A percentile compares a stretch with the other conserved stretches of the same genome.
These are phyloP conservation scores for Allium sativum DNA, from an alignment of 106 monocot genomes.

Conservation along the genomic window DNA sequence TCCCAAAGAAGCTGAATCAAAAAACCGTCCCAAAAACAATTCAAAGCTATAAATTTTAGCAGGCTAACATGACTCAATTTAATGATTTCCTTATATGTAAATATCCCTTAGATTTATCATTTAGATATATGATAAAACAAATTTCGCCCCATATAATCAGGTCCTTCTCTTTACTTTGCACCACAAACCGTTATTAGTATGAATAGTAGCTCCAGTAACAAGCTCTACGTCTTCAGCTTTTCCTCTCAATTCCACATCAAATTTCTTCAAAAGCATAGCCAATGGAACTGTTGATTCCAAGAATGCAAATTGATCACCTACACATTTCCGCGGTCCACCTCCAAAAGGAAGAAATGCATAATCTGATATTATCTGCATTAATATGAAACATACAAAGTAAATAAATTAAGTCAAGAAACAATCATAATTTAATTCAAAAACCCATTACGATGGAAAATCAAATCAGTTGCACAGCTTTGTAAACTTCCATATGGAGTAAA, in stretches of 20 bases:
- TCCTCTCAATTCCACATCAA: conserved; percentile 67
- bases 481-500: too few relatives aligned
- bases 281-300: conserved; percentile 77
- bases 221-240: conserved; percentile 71
- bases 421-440: background rate
- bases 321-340: conserved; percentile 81
- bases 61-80: too few relatives aligned
- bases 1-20: too few relatives aligned
- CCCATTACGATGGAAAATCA: background rate
- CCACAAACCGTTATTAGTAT: conserved; percentile 86
- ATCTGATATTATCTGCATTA: conserved; percentile 56
- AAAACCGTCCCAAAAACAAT: too few relatives aligned
- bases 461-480: too few relatives aligned
- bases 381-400: background rate
- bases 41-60: too few relatives aligned
- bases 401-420: background rate
- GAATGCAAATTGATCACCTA: conserved; percentile 89
- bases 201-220: conserved; percentile 93
- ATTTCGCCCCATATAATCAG: background rate
- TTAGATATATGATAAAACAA: too few relatives aligned
- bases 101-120: too few relatives aligned
- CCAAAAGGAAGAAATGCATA: conserved; percentile 94
- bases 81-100: too few relatives aligned
- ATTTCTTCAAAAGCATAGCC: conserved; percentile 69
- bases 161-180: conserved; percentile 69